Percentiles rank a stretch among this genome's conserved stretches.
phyloP scores from a whole-genome alignment of 2,329 filamentous ascomycete genomes.

The Sarocladium kiliense region DNA sequence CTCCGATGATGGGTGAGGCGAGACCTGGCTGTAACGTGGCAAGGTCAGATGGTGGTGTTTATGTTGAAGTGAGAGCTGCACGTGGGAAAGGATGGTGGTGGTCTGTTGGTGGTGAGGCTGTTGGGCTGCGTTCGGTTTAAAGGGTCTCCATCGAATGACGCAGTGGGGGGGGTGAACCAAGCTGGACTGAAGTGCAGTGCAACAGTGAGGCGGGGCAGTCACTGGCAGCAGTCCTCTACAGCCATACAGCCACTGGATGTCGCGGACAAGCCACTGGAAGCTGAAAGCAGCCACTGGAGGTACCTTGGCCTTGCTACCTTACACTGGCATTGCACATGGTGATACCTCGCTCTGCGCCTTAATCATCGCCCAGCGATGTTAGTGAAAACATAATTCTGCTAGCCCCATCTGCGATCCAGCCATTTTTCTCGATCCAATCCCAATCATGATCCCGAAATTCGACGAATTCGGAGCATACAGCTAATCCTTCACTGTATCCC shows the following conservation, averaged over 20 bases:
- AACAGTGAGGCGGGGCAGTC: not conserved
- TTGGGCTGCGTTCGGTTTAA: not conserved
- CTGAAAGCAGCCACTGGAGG: not conserved
- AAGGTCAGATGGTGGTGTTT: conserved; percentile 6
- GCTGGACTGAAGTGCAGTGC: not conserved
- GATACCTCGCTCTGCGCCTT: not conserved
- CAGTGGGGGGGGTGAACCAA: not conserved
- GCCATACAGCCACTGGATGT: not conserved
- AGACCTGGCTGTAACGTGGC: conserved; percentile 1
- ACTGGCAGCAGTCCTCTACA: no score
- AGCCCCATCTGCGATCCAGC: not conserved
- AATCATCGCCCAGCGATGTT: not conserved
- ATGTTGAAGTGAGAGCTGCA: not conserved
- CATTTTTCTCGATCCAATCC: no score
- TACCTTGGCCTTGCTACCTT: no score
- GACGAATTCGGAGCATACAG: no score
- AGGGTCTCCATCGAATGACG: conserved; percentile 5
- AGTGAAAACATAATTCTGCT: not conserved
- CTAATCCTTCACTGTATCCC: no score
- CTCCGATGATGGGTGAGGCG: not conserved
- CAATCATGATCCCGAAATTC: no score
- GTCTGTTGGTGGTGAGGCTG: not conserved
- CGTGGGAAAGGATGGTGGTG: conserved; percentile 1
- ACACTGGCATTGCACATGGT: no score
- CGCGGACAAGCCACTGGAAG: not conserved